Conservation (phyloP, 306 rosid species). For the Vigna hirtella region DNA sequence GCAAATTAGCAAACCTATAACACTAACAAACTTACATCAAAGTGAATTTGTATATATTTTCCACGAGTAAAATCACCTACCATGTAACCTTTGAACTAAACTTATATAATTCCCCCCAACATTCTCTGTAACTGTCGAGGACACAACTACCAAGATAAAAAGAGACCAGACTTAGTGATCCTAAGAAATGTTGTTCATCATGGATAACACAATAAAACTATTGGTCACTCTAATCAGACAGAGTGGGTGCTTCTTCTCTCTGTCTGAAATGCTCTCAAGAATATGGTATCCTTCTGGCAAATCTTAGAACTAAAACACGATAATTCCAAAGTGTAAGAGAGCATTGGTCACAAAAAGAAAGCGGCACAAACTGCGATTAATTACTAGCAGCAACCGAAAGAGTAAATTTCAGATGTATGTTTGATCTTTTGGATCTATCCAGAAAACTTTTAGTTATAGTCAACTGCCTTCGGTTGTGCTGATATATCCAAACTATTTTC, state of each 20-base stretch:
- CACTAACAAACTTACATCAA: conserved; percentile 26
- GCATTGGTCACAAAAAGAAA: conserved; percentile 16
- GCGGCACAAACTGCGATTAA: not conserved
- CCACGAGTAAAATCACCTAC: not conserved
- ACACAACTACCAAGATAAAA: not conserved
- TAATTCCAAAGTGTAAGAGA: not conserved
- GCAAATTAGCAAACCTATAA: conserved; percentile 28
- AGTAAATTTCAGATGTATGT: not conserved
- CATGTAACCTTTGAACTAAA: not conserved
- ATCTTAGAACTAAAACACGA: conserved; percentile 6
- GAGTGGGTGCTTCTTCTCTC: conserved; percentile 1
- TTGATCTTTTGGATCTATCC: conserved; percentile 2
- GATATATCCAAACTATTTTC: conserved; percentile 21
- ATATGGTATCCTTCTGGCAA: conserved; percentile 3
- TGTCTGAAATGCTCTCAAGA: not conserved
- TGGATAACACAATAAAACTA: not conserved
- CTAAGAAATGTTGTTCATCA: conserved; percentile 8
- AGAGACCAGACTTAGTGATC: not conserved
- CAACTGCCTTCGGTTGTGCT: conserved; percentile 8
- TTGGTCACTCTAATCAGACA: conserved; percentile 5
- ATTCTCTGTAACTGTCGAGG: not conserved
- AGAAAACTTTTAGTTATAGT: not conserved
- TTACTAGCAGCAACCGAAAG: not conserved
- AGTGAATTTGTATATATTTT: not conserved
- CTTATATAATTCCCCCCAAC: not conserved